Percentiles rank a stretch among this genome's conserved stretches.
phyloP scores from a whole-genome alignment of 495 filamentous ascomycete genomes.

The Neurospora intermedia region DNA sequence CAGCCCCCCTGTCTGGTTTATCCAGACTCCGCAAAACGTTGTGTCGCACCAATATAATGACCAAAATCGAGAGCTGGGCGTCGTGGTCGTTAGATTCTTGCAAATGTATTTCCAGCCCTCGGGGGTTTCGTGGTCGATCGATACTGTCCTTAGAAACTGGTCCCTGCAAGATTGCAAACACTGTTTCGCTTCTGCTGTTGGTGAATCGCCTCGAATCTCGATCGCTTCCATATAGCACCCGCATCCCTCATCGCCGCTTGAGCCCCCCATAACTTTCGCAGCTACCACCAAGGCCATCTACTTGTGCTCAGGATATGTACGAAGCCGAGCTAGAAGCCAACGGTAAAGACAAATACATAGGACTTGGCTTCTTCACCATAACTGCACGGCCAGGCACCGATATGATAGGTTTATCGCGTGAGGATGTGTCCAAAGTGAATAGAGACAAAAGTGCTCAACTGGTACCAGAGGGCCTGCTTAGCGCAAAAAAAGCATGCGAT shows the following conservation, averaged over 20 bases:
- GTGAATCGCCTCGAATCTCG: conserved; percentile 1
- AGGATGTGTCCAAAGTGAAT: not conserved
- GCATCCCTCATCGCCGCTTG: conserved; percentile 7
- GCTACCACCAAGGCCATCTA: conserved; percentile 1
- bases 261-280: conserved; percentile 2
- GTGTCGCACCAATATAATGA: conserved; percentile 37
- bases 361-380: conserved; percentile 1
- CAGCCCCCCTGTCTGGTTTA: conserved; percentile 12
- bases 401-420: not conserved
- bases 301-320: not conserved
- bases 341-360: conserved; percentile 11
- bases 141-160: conserved; percentile 11
- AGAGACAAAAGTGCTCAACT: not conserved
- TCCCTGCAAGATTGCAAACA: conserved; percentile 17
- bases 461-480: not conserved
- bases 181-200: conserved; percentile 2
- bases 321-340: conserved; percentile 1
- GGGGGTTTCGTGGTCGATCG: conserved; percentile 7
- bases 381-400: not conserved
- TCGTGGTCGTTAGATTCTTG: conserved; percentile 8
- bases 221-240: conserved; percentile 15
- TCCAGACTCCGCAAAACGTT: conserved; percentile 32
- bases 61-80: conserved; percentile 19
- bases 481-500: not conserved
- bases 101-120: conserved; percentile 12